phyloP scores from a whole-genome alignment of 495 filamentous ascomycete species.

The Penicillium psychrofluorescens region DNA sequence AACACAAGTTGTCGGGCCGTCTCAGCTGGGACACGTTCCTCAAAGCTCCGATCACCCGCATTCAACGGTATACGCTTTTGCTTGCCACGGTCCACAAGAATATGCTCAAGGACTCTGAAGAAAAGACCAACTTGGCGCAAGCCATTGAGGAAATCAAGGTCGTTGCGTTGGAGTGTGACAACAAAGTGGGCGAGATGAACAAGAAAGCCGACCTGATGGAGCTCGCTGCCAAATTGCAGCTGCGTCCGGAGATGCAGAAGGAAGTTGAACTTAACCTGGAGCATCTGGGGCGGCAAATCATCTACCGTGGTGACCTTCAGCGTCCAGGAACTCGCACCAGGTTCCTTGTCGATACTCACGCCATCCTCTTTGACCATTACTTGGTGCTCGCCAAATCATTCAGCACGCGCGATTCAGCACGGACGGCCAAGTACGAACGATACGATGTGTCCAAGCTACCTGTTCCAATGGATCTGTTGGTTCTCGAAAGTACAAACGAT shows the following conservation, averaged over 20 bases:
- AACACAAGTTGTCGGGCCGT: slow-evolving; percentile 74
- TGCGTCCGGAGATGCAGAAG: slow-evolving; percentile 79
- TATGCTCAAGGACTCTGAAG: slow-evolving; percentile 76
- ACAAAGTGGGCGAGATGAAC: slow-evolving; percentile 86
- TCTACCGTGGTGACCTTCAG: slow-evolving; percentile 85
- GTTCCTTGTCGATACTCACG: slow-evolving; percentile 90
- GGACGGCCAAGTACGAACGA: slow-evolving; percentile 66
- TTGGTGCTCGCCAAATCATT: slow-evolving; percentile 84
- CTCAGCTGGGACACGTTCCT: slow-evolving; percentile 92
- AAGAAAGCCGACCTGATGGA: slow-evolving; percentile 88
- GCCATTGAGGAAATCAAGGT: slow-evolving; percentile 94
- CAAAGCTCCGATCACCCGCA: slow-evolving; percentile 84
- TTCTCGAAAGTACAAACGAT: slow-evolving; percentile 84
- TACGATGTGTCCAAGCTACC: slow-evolving; percentile 96
- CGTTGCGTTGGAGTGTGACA: slow-evolving; percentile 88
- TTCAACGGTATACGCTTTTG: slow-evolving; percentile 86
- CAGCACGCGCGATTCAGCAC: slow-evolving; percentile 53
- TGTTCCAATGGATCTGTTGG: slow-evolving; percentile 93
- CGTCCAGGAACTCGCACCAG: slow-evolving; percentile 71
- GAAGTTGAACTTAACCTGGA: slow-evolving; percentile 81
- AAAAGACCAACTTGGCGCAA: slow-evolving; percentile 75
- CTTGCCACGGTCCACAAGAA: slow-evolving; percentile 78
- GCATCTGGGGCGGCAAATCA: slow-evolving; percentile 82
- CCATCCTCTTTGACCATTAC: slow-evolving; percentile 93
- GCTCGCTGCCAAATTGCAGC: slow-evolving; percentile 70